Evolutionary conservation across 345 rosid species (phyloP).

Genomic region (Rubroshorea leprosula): DNA sequence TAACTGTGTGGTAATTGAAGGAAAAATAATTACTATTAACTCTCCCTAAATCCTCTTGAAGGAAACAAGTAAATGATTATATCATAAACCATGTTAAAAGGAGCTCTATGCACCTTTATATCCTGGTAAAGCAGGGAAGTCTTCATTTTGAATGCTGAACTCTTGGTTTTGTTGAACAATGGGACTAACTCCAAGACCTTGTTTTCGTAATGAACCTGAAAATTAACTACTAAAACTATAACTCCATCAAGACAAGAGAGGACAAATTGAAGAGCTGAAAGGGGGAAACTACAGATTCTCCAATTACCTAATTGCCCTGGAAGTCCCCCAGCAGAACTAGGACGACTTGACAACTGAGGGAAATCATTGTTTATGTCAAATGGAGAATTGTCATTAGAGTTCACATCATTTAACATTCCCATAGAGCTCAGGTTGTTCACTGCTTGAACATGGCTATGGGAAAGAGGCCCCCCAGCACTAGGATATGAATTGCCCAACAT

Average conservation of each 20-base stretch:
- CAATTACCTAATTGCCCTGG: conserved; percentile 91
- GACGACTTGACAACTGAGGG: conserved; percentile 88
- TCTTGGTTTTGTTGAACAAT: conserved; percentile 96
- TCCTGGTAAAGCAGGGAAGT: conserved; percentile 98
- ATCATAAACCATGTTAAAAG: conserved; percentile 3
- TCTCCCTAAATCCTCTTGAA: no score
- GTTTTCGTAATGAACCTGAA: conserved; percentile 87
- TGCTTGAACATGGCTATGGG: conserved; percentile 80
- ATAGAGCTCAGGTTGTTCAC: conserved; percentile 77
- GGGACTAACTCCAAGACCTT: conserved; percentile 74
- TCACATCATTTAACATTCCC: conserved; percentile 84
- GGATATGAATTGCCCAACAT: conserved; percentile 79
- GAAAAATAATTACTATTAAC: no score
- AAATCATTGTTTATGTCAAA: conserved; percentile 94
- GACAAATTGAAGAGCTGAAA: conserved; percentile 3
- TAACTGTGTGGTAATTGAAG: no score
- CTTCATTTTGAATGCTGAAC: conserved; percentile 99
- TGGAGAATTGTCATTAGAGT: conserved; percentile 75
- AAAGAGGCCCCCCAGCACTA: conserved; percentile 65
- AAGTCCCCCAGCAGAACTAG: conserved; percentile 93
- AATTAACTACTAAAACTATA: conserved; percentile 7
- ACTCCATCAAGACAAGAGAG: conserved; percentile 7
- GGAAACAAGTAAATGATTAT: no score
- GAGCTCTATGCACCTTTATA: conserved; percentile 77
- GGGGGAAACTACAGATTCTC: conserved; percentile 5